Conservation (phyloP, 805 yeast species). For the Saturnispora sekii region DNA sequence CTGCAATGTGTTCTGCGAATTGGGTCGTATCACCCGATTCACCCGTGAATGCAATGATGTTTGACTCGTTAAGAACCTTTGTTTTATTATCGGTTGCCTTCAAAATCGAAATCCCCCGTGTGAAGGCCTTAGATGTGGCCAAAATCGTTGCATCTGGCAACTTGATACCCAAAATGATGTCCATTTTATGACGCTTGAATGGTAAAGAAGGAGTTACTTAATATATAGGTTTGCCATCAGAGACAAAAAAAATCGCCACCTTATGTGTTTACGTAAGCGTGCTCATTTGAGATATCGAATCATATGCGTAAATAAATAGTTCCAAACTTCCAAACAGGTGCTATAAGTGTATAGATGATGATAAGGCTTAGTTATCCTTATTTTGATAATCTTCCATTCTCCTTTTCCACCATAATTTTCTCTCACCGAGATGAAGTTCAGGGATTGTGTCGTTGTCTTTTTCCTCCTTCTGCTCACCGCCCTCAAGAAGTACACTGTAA, state of each 20-base stretch:
- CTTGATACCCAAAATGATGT: conserved; percentile 78
- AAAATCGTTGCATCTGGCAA: conserved; percentile 72
- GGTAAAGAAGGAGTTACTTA: too few species aligned
- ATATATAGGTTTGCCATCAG: not conserved
- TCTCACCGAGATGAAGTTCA: conserved; percentile 26
- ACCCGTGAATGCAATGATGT: conserved; percentile 83
- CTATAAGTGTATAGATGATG: not conserved
- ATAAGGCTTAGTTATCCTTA: not conserved
- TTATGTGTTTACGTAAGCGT: too few species aligned
- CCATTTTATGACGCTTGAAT: conserved; percentile 42
- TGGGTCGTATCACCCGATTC: conserved; percentile 95
- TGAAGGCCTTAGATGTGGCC: conserved; percentile 92
- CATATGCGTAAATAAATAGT: not conserved
- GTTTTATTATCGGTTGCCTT: conserved; percentile 79
- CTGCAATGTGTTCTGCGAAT: conserved; percentile 90
- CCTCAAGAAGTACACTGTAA: not conserved
- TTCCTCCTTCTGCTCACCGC: conserved; percentile 10
- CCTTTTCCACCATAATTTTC: conserved; percentile 38
- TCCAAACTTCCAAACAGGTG: not conserved
- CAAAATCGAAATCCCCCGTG: conserved; percentile 79
- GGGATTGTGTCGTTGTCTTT: conserved; percentile 17
- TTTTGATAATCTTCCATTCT: conserved; percentile 29
- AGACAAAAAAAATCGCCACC: not conserved
- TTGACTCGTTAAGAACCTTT: conserved; percentile 59
- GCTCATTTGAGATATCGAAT: not conserved